These are phyloP conservation scores for Daldinia concentrica DNA, from an alignment of 495 filamentous ascomycete genomes.

Conservation along the genomic window DNA sequence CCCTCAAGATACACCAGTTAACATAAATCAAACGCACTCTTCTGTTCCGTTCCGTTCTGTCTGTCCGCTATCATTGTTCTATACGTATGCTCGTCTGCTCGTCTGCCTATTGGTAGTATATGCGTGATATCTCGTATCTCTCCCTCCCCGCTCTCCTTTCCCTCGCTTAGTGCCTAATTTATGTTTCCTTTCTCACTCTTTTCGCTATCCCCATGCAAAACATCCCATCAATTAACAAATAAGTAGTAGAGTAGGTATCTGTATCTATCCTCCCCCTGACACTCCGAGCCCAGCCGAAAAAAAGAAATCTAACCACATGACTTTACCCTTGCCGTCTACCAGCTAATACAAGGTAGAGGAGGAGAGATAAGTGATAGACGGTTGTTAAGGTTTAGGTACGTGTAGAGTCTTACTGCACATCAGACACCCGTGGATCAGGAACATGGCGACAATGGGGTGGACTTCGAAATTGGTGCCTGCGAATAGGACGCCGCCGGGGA, in stretches of 20 bases:
- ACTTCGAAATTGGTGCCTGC: conserved; percentile 78
- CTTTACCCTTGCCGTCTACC: background rate
- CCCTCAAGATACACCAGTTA: background rate
- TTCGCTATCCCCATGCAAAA: background rate
- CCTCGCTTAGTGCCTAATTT: no score
- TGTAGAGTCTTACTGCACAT: conserved; percentile 96
- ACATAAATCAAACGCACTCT: background rate
- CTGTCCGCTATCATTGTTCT: background rate
- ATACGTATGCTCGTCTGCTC: background rate
- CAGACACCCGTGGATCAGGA: conserved; percentile 83
- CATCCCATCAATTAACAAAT: background rate
- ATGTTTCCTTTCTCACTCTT: background rate
- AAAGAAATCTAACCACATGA: background rate
- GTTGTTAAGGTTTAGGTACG: conserved; percentile 85
- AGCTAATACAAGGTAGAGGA: background rate
- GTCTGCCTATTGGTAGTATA: background rate
- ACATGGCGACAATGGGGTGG: conserved; percentile 85
- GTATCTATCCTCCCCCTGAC: background rate
- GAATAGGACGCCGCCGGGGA: conserved; percentile 74
- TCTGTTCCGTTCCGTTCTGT: background rate
- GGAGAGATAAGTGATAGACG: background rate
- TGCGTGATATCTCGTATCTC: background rate
- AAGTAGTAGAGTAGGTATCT: background rate
- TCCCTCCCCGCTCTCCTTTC: background rate
- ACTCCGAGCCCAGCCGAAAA: background rate